These are phyloP conservation scores for Fusarium transvaalense DNA, from an alignment of 2,329 filamentous ascomycete genomes.

Conservation along the genomic window DNA sequence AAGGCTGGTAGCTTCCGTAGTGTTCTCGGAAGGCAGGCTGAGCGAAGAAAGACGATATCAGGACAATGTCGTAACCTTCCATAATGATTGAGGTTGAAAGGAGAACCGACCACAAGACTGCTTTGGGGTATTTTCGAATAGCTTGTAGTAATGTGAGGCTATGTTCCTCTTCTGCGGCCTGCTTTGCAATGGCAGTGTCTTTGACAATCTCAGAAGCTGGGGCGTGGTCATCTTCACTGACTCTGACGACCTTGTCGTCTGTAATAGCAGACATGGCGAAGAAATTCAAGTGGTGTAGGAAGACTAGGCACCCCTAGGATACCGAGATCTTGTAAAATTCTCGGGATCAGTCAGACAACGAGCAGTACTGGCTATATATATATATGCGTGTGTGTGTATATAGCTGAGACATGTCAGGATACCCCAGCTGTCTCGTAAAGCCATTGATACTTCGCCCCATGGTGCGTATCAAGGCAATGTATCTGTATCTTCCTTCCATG, in stretches of 20 bases:
- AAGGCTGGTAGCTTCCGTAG: conserved; percentile 41
- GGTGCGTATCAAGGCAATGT: neutral
- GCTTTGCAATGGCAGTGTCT: conserved; percentile 30
- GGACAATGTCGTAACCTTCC: conserved; percentile 51
- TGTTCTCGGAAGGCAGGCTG: conserved; percentile 49
- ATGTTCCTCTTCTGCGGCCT: conserved; percentile 33
- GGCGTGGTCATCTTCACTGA: conserved; percentile 35
- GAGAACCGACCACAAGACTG: conserved; percentile 32
- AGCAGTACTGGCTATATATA: conserved; percentile 22
- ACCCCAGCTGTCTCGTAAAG: neutral
- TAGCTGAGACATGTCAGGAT: neutral
- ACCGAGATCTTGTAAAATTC: neutral
- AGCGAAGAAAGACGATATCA: conserved; percentile 50
- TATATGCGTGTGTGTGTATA: too few relatives aligned
- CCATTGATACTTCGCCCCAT: neutral
- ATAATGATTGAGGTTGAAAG: conserved; percentile 54
- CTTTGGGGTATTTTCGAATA: conserved; percentile 31
- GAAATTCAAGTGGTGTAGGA: neutral
- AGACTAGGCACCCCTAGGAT: neutral
- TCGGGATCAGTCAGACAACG: neutral
- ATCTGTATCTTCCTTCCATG: neutral
- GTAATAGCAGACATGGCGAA: conserved; percentile 7
- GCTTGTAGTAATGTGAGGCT: conserved; percentile 32
- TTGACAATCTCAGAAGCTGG: conserved; percentile 14
- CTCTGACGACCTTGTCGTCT: conserved; percentile 35